These are phyloP conservation scores for Capronia coronata DNA, from an alignment of 2,329 filamentous ascomycete species.

Conservation along the genomic window DNA sequence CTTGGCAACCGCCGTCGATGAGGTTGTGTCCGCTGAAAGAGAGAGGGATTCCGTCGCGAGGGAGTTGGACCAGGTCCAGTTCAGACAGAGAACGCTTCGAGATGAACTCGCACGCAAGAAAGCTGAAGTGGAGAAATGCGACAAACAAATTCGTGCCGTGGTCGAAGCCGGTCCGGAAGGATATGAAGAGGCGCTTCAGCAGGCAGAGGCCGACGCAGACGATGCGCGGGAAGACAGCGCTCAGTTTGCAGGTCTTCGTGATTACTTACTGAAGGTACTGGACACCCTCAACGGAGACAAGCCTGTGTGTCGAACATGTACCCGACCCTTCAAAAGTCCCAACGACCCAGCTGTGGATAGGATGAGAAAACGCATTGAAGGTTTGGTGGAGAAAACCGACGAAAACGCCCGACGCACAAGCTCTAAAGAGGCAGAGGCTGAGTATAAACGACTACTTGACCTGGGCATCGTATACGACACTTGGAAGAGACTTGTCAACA, in stretches of 20 bases:
- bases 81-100: conserved; percentile 59
- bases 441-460: conserved; percentile 56
- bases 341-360: conserved; percentile 53
- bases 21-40: conserved; percentile 54
- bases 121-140: conserved; percentile 56
- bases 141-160: conserved; percentile 56
- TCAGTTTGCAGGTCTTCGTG: conserved; percentile 59
- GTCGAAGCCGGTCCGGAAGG: conserved; percentile 47
- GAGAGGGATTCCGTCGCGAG: conserved; percentile 64
- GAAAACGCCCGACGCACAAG: conserved; percentile 47
- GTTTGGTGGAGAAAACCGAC: conserved; percentile 47
- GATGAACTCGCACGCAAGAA: conserved; percentile 60
- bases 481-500: conserved; percentile 59
- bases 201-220: conserved; percentile 48
- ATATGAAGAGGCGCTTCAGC: conserved; percentile 48
- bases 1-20: conserved; percentile 44
- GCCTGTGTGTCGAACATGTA: conserved; percentile 71
- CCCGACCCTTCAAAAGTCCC: conserved; percentile 55
- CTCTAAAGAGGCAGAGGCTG: conserved; percentile 55
- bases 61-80: conserved; percentile 71
- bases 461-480: conserved; percentile 66
- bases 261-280: conserved; percentile 66
- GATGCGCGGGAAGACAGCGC: conserved; percentile 57
- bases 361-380: conserved; percentile 60
- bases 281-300: conserved; percentile 48